Conservation (phyloP, 2,329 filamentous ascomycete species). For the Colletotrichum limetticola region DNA sequence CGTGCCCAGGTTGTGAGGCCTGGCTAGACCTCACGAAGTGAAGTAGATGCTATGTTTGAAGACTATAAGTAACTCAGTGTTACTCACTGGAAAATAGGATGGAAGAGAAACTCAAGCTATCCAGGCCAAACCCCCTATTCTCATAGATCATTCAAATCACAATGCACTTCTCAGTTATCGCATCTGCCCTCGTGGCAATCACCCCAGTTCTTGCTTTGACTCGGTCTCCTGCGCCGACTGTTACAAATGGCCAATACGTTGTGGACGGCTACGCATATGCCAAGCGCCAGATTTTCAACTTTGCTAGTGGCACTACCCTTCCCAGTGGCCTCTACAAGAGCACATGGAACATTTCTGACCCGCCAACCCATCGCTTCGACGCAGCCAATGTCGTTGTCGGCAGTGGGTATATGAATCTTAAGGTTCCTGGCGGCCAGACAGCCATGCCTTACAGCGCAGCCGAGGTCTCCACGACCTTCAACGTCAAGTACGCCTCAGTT, state of each 20-base stretch:
- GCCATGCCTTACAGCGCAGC: constrained; percentile 39
- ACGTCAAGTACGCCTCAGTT: constrained; percentile 45
- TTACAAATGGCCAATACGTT: constrained; percentile 38
- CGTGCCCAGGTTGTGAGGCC: not conserved
- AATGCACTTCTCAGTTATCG: constrained; percentile 6
- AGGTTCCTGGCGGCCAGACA: constrained; percentile 41
- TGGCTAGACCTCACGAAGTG: no score
- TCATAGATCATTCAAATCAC: not conserved
- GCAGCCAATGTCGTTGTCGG: constrained; percentile 37
- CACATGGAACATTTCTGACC: constrained; percentile 35
- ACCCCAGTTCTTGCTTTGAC: not conserved
- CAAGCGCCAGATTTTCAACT: constrained; percentile 39
- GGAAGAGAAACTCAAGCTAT: no score
- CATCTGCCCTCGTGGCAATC: not conserved
- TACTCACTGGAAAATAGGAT: no score
- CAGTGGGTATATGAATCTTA: constrained; percentile 43
- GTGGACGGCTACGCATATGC: constrained; percentile 37
- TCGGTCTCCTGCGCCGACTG: constrained; percentile 12
- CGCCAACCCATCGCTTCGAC: constrained; percentile 20
- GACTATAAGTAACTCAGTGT: not conserved
- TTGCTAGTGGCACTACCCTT: constrained; percentile 36
- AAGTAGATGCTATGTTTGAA: not conserved
- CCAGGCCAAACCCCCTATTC: not conserved
- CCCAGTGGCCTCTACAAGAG: constrained; percentile 39
- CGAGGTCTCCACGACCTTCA: constrained; percentile 40